Evolutionary conservation across 345 rosid species (phyloP), one percentile per base, ranked within the genome.

Genomic region (Eutrema japonicum): DNA sequence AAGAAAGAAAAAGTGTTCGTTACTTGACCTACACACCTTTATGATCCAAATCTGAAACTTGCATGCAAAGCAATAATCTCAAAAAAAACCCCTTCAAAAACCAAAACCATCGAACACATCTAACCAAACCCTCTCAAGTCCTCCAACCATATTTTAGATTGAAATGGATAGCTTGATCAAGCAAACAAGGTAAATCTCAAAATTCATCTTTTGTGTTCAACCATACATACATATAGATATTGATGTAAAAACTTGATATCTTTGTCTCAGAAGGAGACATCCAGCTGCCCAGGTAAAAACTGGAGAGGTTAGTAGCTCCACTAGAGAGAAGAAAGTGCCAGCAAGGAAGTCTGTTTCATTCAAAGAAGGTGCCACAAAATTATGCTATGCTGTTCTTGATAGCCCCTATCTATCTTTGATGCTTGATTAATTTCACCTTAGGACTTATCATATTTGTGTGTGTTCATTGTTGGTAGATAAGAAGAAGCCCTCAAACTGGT

Each of bases 81-180:
- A 40, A 49, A 76, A 49, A 76, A 64, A 33, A 66, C 72, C 56
- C 76, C 56, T 71, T 64, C 30, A 66, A 70, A 77, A 77, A 43
- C 75, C 74, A 59, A 52, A 68, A 75, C 76, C 76, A 71, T 77
- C 60, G 48, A 61, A 75, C 64, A 16, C 14, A 68, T 53, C 51
- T 22, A 54, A 45, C 18, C 70, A 63, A 46, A 47, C 79, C 46
- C 63, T 38, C 65, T 47, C 79, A 64, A 70, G 16, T 38, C 36
- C 61, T 48, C 40, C 47, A 7, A 51, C 49, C 76, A 42, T 65
- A 64, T 49, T 22, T 58, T 42, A 48, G 58, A 32, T 57, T 42
- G 62, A 64, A 65, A 77, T 77, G 80, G 80, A 77, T 65, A 43
- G 68, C 76, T 77, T 77, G 51, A 77, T 77, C 72, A 71, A 43